Evolutionary conservation across 495 filamentous ascomycete genomes (phyloP), one percentile per base, ranked within the genome.

Genomic region (Acidiella bohemica): DNA sequence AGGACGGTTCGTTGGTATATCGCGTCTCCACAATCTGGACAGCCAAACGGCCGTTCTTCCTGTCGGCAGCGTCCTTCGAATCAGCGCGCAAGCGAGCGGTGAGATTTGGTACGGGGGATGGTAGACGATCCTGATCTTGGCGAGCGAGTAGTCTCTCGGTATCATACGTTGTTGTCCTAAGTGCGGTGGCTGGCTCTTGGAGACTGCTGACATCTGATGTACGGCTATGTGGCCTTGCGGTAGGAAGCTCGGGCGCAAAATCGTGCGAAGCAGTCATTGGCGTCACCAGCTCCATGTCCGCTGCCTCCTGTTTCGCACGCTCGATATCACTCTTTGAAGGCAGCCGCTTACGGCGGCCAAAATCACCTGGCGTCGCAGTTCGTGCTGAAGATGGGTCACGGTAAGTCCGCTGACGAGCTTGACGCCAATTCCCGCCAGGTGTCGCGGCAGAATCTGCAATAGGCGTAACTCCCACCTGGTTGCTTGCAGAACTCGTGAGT

Each of bases 381-480:
- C 81, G 70, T 4, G 81, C 81, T 22, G 79, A 80, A 40, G 77
- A 73, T 0, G 82, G 80, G 10, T 81, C 57, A 16, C 60, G 46
- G 8, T 24, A 25, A 7, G 19, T 43, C 18, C 51, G 38, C 1
- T 41, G 19, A 28, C 42, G 50, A 5, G 44, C 18, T 35, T 42
- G 16, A 6, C 76, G 73, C 46, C 78, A 70, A 27, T 78, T 63
- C 24, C 74, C 79, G 25, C 71, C 66, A 2, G 83, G 82, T 19
- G 83, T 84, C 22, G 90, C 64, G 9, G 87, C 90, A 26, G 88
- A 93, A 47, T 95, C 84, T 2, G 83, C 80, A 54, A 96, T 95
- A 1, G 90, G 90, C 3, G 92, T 97, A 10, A 80, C 70, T 27
- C 78, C 81, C 21, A 73, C 77, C 51, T 73, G 73, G 32, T 85